Evolutionary conservation across 2,329 filamentous ascomycete species (phyloP), one percentile per base, ranked within the genome.

Genomic region (Xylaria sp.): DNA sequence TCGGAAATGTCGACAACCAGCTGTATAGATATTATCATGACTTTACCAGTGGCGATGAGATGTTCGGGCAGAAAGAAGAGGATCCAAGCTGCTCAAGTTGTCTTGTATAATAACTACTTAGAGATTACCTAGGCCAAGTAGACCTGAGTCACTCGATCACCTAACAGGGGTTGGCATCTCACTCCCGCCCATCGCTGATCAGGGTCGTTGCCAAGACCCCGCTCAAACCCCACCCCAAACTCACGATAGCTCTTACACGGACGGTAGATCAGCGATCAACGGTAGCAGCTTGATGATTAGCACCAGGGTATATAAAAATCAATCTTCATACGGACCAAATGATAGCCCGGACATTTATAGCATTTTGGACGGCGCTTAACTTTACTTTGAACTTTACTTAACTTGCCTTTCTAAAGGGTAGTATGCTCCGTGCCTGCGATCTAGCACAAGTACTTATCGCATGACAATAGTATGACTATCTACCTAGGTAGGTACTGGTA

Each of bases 381-480:
- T 37, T 37, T 37, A 37, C 34, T 37, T 37, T 37, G 34, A 28
- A 28, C 34, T 10, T 37, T 9, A 10, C 34, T 37, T 37, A 7
- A 10, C 34, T 37, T 37, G 7, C 10, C 34, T 54, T 54, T 31
- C 51, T 28, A 54, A 23, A 13, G 7, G 5, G n/a, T 9, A 54
- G n/a, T 9, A 54, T 54, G 13, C 4, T 54, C 10, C 13, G 15
- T 54, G 12, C 15, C 25, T 10, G 12, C 54, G 39, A 56, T 18
- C 34, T 34, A 39, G 25, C 56, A 46, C 56, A n/a, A 7, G 15
- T 31, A 37, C 18, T 51, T 63, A 37, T 66, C 39, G 65, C 52
- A 58, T 58, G 65, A 63, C 60, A 63, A 50, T 57, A 58, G 58
- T 25, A 41, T 66, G 65, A 66, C 51, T 57, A 25, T 1, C 1